phyloP scores from a whole-genome alignment of 2,329 filamentous ascomycete genomes.

The Penicillium sp. region DNA sequence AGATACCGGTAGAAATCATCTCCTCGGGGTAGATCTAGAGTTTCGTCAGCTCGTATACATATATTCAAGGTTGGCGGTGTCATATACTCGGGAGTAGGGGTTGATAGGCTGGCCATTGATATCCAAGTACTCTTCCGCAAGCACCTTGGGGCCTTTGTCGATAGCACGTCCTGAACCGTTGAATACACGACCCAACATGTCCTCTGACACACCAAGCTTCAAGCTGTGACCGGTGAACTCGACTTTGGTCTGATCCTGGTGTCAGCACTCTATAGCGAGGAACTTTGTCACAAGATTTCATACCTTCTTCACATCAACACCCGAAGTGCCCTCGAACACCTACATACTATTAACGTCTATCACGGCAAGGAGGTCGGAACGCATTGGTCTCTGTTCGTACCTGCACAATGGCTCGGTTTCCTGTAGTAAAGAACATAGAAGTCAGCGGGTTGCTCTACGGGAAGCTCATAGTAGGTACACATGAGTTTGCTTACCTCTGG shows the following conservation, averaged over 20 bases:
- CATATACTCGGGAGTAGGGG: slow-evolving; percentile 83
- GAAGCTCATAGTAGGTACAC: neutral
- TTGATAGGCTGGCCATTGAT: slow-evolving; percentile 99
- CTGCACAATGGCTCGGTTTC: slow-evolving; percentile 91
- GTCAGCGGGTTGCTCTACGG: neutral
- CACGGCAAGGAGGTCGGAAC: slow-evolving; percentile 9
- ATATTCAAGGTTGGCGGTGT: neutral
- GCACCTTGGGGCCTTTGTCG: slow-evolving; percentile 96
- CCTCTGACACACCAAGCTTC: slow-evolving; percentile 98
- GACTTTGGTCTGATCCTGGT: slow-evolving; percentile 71
- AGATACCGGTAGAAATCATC: slow-evolving; percentile 99
- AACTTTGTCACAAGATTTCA: slow-evolving; percentile 3
- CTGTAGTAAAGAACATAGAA: slow-evolving; percentile 43
- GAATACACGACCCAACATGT: slow-evolving; percentile 99
- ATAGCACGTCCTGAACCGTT: slow-evolving; percentile 97
- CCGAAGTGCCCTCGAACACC: slow-evolving; percentile 96
- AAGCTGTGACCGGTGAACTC: slow-evolving; percentile 95
- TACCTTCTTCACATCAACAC: slow-evolving; percentile 98
- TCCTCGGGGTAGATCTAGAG: slow-evolving; percentile 92
- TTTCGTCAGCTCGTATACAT: neutral
- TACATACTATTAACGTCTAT: slow-evolving; percentile 39
- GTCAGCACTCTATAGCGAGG: slow-evolving; percentile 14
- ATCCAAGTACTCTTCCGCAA: slow-evolving; percentile 96
- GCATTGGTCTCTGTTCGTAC: slow-evolving; percentile 48
- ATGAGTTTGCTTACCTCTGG: slow-evolving; percentile 51